Conservation (phyloP, 176 grass and related monocot species). For the Rhynchospora pubera region DNA sequence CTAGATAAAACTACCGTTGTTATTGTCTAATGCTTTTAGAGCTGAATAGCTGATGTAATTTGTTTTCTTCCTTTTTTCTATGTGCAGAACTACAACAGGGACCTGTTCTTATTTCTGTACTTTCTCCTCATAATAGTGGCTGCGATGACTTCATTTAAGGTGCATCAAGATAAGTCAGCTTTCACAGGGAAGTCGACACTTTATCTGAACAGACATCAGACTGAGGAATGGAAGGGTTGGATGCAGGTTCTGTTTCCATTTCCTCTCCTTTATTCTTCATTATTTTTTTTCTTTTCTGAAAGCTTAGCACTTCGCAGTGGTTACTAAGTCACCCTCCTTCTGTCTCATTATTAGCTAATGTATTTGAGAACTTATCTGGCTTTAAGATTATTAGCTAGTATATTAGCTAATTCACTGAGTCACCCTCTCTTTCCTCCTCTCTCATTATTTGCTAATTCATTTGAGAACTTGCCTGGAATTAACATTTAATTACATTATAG, state of each 20-base stretch:
- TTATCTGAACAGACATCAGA: conserved; percentile 98
- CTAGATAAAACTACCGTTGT: not conserved
- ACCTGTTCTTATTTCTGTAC: conserved; percentile 96
- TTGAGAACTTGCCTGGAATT: not conserved
- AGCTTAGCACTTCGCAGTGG: not conserved
- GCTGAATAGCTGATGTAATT: not conserved
- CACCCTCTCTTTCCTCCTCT: not conserved
- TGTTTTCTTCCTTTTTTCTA: conserved; percentile 3
- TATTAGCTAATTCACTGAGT: too few relatives aligned
- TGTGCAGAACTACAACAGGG: conserved; percentile 85
- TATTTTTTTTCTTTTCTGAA: not conserved
- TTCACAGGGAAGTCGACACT: conserved; percentile 73
- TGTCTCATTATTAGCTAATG: not conserved
- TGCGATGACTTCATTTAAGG: conserved; percentile 95
- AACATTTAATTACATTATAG: not conserved
- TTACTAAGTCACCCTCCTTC: not conserved
- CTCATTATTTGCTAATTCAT: not conserved
- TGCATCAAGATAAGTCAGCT: conserved; percentile 84
- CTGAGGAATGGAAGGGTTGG: conserved; percentile 99
- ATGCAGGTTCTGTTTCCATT: conserved; percentile 69
- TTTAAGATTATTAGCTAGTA: not conserved
- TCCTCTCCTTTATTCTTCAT: not conserved
- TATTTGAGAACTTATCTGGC: not conserved
- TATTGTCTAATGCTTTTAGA: not conserved
- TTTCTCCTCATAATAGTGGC: conserved; percentile 93